These are phyloP conservation scores for Sindora glabra DNA, from an alignment of 306 rosid species.

Conservation along the genomic window DNA sequence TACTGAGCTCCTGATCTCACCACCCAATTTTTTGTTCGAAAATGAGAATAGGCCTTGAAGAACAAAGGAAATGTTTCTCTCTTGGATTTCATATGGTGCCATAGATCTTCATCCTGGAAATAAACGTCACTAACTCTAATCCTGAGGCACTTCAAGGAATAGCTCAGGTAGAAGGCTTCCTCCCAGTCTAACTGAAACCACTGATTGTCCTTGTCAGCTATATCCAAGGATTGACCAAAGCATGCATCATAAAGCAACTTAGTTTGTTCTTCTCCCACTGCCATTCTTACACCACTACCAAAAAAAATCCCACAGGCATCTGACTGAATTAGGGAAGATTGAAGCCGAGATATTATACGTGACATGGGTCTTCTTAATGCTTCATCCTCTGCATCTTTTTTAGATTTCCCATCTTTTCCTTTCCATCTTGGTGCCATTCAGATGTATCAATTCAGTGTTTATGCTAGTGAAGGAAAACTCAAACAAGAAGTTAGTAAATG, in stretches of 20 bases:
- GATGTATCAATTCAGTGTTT: neutral
- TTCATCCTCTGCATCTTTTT: conserved; percentile 54
- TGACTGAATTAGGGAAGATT: conserved; percentile 42
- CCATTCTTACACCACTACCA: conserved; percentile 32
- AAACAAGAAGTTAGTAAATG: neutral
- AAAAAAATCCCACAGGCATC: conserved; percentile 40
- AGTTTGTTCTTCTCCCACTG: conserved; percentile 42
- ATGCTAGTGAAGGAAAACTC: neutral
- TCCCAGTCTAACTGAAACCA: conserved; percentile 59
- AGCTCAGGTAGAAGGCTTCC: conserved; percentile 65
- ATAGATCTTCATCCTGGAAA: conserved; percentile 35
- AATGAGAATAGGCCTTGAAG: conserved; percentile 63
- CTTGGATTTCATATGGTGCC: conserved; percentile 48
- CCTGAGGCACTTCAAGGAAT: conserved; percentile 56
- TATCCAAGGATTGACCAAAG: conserved; percentile 46
- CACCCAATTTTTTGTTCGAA: conserved; percentile 65
- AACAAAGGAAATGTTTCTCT: conserved; percentile 42
- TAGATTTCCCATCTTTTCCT: conserved; percentile 60
- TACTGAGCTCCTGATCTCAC: conserved; percentile 64
- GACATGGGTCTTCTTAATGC: conserved; percentile 70
- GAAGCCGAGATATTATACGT: conserved; percentile 43
- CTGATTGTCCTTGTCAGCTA: conserved; percentile 40
- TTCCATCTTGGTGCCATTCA: conserved; percentile 76
- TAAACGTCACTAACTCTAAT: conserved; percentile 17
- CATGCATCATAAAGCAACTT: conserved; percentile 50